Conservation (phyloP, 2,329 filamentous ascomycete genomes). For the Aspergillus sp. region DNA sequence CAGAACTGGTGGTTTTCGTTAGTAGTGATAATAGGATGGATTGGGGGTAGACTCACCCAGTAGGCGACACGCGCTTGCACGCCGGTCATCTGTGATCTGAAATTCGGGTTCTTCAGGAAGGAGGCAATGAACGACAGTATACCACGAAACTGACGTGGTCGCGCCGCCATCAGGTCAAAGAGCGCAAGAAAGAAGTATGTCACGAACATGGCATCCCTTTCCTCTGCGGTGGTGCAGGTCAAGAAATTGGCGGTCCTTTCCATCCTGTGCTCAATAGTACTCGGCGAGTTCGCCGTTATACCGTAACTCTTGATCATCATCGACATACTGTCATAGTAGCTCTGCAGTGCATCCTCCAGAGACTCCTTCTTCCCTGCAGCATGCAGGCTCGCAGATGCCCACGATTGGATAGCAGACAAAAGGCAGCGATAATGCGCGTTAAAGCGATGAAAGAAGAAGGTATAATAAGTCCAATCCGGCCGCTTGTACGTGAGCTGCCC, state of each 20-base stretch:
- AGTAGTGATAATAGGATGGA: neutral
- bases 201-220: neutral
- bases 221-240: neutral
- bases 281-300: neutral
- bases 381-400: neutral
- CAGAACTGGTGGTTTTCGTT: neutral
- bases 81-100: neutral
- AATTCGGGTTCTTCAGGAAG: neutral
- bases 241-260: neutral
- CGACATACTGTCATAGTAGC: neutral
- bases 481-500: neutral
- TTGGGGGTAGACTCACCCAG: neutral
- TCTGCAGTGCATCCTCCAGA: neutral
- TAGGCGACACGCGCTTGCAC: neutral
- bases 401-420: neutral
- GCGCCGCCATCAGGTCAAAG: neutral
- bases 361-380: neutral
- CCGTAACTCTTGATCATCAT: neutral
- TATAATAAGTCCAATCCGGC: neutral
- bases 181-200: neutral
- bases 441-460: neutral
- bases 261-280: too few species aligned
- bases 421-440: neutral
- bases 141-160: neutral
- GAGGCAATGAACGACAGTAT: neutral